A percentile compares a stretch with the other conserved stretches of the same genome.
phyloP scores from a whole-genome alignment of 1,139 yeast species.

The Arxiozyma heterogenica region DNA sequence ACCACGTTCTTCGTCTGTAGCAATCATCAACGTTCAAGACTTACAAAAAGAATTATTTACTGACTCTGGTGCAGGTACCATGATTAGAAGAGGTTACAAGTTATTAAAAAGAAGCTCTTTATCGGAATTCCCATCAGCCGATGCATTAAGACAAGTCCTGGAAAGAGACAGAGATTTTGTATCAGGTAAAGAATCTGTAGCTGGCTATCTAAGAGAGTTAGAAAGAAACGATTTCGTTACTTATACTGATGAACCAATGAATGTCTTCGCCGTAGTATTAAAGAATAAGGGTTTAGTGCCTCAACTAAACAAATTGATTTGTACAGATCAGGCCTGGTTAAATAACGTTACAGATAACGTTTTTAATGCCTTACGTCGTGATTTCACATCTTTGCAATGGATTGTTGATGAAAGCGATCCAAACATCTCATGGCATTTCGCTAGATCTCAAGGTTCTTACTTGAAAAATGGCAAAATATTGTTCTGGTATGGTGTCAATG shows the following conservation, averaged over 20 bases:
- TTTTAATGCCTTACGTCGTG: conserved; percentile 72
- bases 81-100: conserved; percentile 94
- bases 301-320: conserved; percentile 77
- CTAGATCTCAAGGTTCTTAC: conserved; percentile 89
- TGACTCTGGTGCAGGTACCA: conserved; percentile 98
- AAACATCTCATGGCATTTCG: conserved; percentile 85
- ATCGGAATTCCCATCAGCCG: conserved; percentile 62
- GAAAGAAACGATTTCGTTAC: conserved; percentile 60
- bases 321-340: conserved; percentile 90
- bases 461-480: conserved; percentile 80
- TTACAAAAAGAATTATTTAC: conserved; percentile 95
- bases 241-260: conserved; percentile 93
- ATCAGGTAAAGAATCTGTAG: conserved; percentile 65
- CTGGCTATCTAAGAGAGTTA: conserved; percentile 68
- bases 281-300: conserved; percentile 44
- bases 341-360: conserved; percentile 94
- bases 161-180: conserved; percentile 68
- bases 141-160: conserved; percentile 64
- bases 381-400: conserved; percentile 73
- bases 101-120: conserved; percentile 61
- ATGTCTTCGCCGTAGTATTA: conserved; percentile 79
- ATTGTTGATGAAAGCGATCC: conserved; percentile 83
- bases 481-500: conserved; percentile 88
- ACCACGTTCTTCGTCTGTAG: conserved; percentile 96
- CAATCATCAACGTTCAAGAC: conserved; percentile 90